A percentile compares a stretch with the other conserved stretches of the same genome.
phyloP scores from a whole-genome alignment of 108 stramenopile species.

The Bacterosira constricta region DNA sequence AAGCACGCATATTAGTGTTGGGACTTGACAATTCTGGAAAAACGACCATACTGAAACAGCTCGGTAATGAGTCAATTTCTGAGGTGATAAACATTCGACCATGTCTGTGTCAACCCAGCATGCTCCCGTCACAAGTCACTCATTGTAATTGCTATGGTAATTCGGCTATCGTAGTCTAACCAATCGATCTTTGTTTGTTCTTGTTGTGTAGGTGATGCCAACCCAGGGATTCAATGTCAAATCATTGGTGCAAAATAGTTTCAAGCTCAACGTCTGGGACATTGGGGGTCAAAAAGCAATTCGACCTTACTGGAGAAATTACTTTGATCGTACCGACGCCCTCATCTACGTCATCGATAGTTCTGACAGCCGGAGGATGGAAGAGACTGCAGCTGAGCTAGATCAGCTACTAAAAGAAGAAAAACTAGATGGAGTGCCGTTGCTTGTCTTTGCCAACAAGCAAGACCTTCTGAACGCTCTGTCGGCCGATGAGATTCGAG shows the following conservation, averaged over 20 bases:
- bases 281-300: conserved; percentile 71
- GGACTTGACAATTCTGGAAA: conserved; percentile 81
- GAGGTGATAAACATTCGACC: too few relatives aligned
- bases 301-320: conserved; percentile 68
- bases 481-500: conserved; percentile 61
- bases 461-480: conserved; percentile 69
- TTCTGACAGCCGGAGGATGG: conserved; percentile 53
- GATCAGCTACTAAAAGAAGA: conserved; percentile 55
- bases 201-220: too few relatives aligned
- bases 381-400: conserved; percentile 55
- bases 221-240: conserved; percentile 85
- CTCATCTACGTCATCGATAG: conserved; percentile 64
- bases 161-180: too few relatives aligned
- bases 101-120: too few relatives aligned
- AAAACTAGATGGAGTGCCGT: conserved; percentile 61
- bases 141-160: too few relatives aligned
- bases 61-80: conserved; percentile 63
- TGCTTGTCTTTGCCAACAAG: conserved; percentile 77
- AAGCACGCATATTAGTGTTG: conserved; percentile 67
- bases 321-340: conserved; percentile 66
- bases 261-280: conserved; percentile 83
- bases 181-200: too few relatives aligned
- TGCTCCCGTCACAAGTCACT: too few relatives aligned
- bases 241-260: conserved; percentile 60
- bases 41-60: conserved; percentile 76